Percentiles rank a stretch among this genome's conserved stretches.
These are phyloP conservation scores for Fusarium sp. DNA, from an alignment of 2,329 filamentous ascomycete species.

Conservation along the genomic window DNA sequence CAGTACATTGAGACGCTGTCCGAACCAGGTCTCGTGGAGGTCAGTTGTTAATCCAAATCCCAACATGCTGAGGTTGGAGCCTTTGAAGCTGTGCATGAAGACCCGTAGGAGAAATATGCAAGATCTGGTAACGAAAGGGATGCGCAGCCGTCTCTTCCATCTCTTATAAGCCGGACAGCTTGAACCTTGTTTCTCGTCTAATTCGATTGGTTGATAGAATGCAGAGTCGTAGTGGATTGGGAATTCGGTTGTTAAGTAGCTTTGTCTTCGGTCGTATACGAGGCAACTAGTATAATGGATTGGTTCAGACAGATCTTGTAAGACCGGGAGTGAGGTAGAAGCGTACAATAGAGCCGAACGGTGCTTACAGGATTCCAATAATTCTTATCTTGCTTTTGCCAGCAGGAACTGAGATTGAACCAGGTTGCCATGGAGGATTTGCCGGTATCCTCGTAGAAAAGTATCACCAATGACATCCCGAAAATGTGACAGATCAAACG, in stretches of 20 bases:
- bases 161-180: no score
- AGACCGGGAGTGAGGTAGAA: background rate
- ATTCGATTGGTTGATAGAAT: background rate
- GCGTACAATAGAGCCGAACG: slow-evolving; percentile 47
- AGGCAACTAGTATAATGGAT: slow-evolving; percentile 14
- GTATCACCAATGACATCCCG: slow-evolving; percentile 42
- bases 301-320: background rate
- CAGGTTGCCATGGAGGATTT: no score
- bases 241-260: background rate
- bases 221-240: background rate
- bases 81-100: no score
- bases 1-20: no score
- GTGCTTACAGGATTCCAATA: slow-evolving; percentile 42
- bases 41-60: no score
- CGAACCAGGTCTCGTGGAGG: no score
- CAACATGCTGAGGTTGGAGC: no score
- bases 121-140: no score
- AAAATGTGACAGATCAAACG: slow-evolving; percentile 44
- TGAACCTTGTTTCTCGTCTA: background rate
- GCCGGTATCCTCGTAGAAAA: slow-evolving; percentile 21
- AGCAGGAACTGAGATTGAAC: slow-evolving; percentile 40
- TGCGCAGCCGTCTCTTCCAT: no score
- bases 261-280: slow-evolving; percentile 30
- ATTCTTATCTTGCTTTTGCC: slow-evolving; percentile 39
- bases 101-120: no score